These are phyloP conservation scores for Eucalyptus tenuipes DNA, from an alignment of 345 rosid species.

Conservation along the genomic window DNA sequence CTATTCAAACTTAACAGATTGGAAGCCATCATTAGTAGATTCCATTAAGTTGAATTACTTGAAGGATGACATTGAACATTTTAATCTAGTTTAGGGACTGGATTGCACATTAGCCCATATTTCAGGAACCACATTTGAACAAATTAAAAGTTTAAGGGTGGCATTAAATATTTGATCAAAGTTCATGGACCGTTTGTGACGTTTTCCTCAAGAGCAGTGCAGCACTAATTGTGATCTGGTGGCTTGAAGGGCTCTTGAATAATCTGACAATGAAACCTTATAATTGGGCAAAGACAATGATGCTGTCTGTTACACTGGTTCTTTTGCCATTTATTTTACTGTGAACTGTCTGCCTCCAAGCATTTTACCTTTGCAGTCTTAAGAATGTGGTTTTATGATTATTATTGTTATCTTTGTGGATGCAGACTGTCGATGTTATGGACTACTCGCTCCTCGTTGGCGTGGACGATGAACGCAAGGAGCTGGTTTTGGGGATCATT, in stretches of 20 bases:
- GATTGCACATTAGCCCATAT: rapidly evolving
- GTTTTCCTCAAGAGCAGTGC: not conserved
- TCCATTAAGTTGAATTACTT: not conserved
- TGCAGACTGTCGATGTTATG: constrained; percentile 80
- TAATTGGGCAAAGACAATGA: not conserved
- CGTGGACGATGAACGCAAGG: constrained; percentile 76
- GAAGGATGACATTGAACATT: not conserved
- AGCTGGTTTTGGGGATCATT: constrained; percentile 87
- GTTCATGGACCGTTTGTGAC: not conserved
- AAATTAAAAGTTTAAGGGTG: not conserved
- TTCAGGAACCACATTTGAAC: not conserved
- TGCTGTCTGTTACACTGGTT: not conserved
- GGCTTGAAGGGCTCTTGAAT: not conserved
- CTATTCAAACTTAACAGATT: not conserved
- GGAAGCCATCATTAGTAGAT: not conserved
- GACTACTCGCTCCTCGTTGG: constrained; percentile 98
- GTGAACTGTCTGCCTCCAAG: not conserved
- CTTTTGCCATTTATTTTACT: not conserved
- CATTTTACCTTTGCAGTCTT: not conserved
- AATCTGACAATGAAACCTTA: not conserved
- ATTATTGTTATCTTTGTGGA: not conserved
- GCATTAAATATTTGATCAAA: not conserved
- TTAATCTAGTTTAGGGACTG: not conserved
- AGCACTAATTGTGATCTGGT: not conserved
- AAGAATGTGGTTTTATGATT: not conserved